Conservation (phyloP, 441 rosid species). For the Lagerstroemia fauriei region DNA sequence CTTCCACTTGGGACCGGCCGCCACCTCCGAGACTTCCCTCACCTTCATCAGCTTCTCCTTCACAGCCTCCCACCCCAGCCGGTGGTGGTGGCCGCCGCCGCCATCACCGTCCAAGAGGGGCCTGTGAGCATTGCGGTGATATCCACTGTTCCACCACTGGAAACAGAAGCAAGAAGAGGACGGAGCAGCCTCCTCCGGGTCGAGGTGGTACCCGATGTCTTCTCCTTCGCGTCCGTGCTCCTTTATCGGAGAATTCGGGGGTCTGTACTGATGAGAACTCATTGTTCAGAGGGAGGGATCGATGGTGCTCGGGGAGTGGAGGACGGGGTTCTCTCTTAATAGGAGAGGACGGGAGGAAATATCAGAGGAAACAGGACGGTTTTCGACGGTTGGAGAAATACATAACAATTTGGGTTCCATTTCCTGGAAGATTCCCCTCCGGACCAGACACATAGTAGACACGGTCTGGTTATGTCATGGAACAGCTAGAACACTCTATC, state of each 20-base stretch:
- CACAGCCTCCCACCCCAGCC: conserved; percentile 4
- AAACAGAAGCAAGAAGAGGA: conserved; percentile 33
- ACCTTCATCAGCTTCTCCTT: conserved; percentile 39
- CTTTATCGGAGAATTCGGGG: conserved; percentile 31
- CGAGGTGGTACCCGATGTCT: conserved; percentile 27
- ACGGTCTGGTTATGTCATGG: background rate
- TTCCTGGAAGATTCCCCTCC: background rate
- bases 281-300: background rate
- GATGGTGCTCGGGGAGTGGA: background rate
- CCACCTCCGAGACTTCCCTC: conserved; percentile 47
- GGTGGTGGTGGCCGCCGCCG: background rate
- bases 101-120: conserved; percentile 14
- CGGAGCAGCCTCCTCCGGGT: background rate
- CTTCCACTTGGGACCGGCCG: conserved; percentile 67
- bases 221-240: conserved; percentile 35
- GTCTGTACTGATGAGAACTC: conserved; percentile 18
- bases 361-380: conserved; percentile 1
- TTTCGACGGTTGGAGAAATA: conserved; percentile 25
- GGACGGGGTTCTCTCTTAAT: background rate
- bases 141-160: conserved; percentile 21
- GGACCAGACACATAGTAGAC: background rate
- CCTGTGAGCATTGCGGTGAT: background rate
- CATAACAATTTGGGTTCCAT: background rate
- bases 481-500: background rate
- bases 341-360: background rate